Evolutionary conservation across 352 stramenopile species (phyloP).

Genomic region (Halophytophthora polymorphica): DNA sequence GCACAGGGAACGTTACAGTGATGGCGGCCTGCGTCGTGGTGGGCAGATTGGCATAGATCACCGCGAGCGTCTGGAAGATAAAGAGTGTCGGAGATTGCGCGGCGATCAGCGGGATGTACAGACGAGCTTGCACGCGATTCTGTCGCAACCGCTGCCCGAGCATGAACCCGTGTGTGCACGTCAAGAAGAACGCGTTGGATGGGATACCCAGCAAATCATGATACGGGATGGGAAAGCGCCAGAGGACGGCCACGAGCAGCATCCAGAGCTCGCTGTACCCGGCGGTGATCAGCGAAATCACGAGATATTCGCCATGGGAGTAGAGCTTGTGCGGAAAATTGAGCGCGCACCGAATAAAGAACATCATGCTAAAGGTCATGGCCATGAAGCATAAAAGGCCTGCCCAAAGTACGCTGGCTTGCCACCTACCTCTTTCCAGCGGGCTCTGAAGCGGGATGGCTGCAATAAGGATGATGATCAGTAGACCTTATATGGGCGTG

Average conservation of each 20-base stretch:
- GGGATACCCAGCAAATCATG: conserved; percentile 5
- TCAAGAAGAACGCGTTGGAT: not conserved
- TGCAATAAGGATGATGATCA: conserved; percentile 8
- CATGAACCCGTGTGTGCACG: conserved; percentile 6
- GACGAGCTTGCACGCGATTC: not conserved
- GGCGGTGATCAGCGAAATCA: conserved; percentile 6
- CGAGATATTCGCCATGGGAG: conserved; percentile 6
- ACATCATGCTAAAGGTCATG: conserved; percentile 9
- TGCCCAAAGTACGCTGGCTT: conserved; percentile 10
- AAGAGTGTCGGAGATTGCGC: conserved; percentile 12
- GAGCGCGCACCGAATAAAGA: conserved; percentile 15
- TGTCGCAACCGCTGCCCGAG: not conserved
- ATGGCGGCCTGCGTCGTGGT: not conserved
- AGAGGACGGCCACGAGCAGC: conserved; percentile 3
- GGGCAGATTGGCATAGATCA: conserved; percentile 7
- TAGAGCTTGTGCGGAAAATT: conserved; percentile 7
- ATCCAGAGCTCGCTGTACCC: conserved; percentile 9
- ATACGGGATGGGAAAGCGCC: conserved; percentile 18
- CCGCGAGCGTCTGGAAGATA: conserved; percentile 8
- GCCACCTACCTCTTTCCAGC: not conserved
- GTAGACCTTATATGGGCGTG: conserved; percentile 6
- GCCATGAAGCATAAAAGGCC: conserved; percentile 8
- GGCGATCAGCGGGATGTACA: conserved; percentile 7
- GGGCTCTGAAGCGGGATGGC: conserved; percentile 11
- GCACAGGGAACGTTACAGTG: conserved; percentile 10